These are phyloP conservation scores for Euphorbia pulcherrima DNA, from an alignment of 345 rosid genomes.

Conservation along the genomic window DNA sequence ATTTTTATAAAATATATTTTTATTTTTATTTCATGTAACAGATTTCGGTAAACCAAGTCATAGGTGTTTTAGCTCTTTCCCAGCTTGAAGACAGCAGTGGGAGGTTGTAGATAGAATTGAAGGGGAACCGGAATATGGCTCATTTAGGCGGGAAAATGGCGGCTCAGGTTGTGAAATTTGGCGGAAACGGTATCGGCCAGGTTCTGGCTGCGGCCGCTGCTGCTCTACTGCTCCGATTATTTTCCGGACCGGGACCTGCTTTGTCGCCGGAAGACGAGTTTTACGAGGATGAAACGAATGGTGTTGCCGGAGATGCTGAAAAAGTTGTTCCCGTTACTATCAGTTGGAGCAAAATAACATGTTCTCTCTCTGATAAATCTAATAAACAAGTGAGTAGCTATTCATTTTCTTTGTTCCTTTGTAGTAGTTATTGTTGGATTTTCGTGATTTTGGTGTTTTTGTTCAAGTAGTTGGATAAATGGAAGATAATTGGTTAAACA, in stretches of 20 bases:
- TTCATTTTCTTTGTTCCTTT: not conserved
- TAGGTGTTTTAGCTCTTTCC: not conserved
- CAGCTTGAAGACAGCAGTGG: not conserved
- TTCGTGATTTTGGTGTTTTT: not conserved
- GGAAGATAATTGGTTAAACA: constrained; percentile 7
- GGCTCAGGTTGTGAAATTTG: constrained; percentile 51
- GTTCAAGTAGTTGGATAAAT: constrained; percentile 11
- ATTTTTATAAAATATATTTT: too few species aligned
- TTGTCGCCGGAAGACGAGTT: constrained; percentile 47
- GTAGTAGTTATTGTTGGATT: not conserved
- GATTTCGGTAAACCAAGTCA: too few species aligned
- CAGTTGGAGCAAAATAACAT: constrained; percentile 75
- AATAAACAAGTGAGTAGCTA: constrained; percentile 56
- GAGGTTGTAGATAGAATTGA: not conserved
- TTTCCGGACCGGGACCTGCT: constrained; percentile 78
- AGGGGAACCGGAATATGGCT: constrained; percentile 31
- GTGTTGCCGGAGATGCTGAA: constrained; percentile 16
- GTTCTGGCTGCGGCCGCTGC: constrained; percentile 70
- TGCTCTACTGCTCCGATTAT: constrained; percentile 65
- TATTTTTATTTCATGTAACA: too few species aligned
- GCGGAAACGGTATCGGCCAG: constrained; percentile 70
- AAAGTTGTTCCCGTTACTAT: constrained; percentile 69
- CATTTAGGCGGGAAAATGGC: constrained; percentile 67
- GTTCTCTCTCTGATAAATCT: constrained; percentile 75
- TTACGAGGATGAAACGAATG: constrained; percentile 27